Evolutionary conservation across 1,139 yeast species (phyloP), one percentile per base, ranked within the genome.

Genomic region (Zygoascus sp.): DNA sequence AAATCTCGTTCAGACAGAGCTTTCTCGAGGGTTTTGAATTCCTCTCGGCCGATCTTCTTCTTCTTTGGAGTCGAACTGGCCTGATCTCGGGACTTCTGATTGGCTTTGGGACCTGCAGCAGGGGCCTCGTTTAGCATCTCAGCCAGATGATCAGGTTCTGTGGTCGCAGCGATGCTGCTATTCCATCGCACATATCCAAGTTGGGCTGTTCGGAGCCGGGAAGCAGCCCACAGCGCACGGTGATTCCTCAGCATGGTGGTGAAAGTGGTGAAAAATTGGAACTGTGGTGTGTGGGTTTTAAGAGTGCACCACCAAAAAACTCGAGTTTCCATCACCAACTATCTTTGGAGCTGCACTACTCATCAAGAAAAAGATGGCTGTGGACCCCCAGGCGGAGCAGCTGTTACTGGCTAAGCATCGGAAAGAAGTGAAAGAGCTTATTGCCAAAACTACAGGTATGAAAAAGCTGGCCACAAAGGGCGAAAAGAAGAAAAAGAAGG

Each of bases 391-490:
- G n/a, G 9, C 70, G 1, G 69, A 68, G 55, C 90, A 83, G 19
- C 81, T 77, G 38, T 49, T 86, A 16, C 54, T 77, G 16, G 72
- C 77, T 1, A 74, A 83, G 50, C 96, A 89, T 58, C 74, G 79
- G 57, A 81, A 80, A 58, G 95, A 88, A 63, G 67, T 67, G 50
- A 75, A 79, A 54, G 90, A 86, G 50, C 69, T 87, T 51, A 72
- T 77, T 17, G 81, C 84, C 10, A 75, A 77, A 32, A 72, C 80
- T 22, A 86, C 95, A 0, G 83, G 84, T 1, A 67, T 88, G 73
- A 86, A 83, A 68, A 86, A 87, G 58, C 92, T 83, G 64, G 92
- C 92, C 2, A 80, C 87, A 16, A 87, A 87, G 63, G 81, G 88
- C 49, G 86, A 83, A 40, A 76, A 86, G 57, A 82, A 81, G 63